Conservation (phyloP, 2,329 filamentous ascomycete genomes). For the Exophiala calicioides region DNA sequence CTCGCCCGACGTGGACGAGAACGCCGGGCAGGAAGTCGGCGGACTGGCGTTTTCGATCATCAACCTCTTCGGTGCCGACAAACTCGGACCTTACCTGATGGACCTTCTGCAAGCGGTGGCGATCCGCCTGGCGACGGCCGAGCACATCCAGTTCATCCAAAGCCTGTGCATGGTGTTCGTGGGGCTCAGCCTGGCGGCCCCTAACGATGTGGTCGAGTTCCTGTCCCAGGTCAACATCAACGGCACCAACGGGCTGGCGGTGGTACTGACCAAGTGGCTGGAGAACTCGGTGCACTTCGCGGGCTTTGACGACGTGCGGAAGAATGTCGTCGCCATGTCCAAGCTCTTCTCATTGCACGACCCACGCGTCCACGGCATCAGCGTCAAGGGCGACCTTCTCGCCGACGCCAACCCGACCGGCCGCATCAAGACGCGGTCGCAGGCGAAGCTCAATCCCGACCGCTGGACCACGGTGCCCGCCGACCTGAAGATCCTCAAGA, state of each 20-base stretch:
- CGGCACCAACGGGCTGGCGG: conserved; percentile 73
- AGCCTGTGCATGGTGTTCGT: conserved; percentile 95
- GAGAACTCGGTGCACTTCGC: conserved; percentile 97
- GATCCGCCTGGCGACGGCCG: conserved; percentile 75
- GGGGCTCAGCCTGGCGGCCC: conserved; percentile 78
- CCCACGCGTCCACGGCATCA: conserved; percentile 71
- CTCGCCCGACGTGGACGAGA: conserved; percentile 81
- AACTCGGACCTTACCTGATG: conserved; percentile 83
- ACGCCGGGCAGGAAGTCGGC: conserved; percentile 92
- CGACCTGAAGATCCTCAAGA: conserved; percentile 92
- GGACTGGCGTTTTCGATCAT: conserved; percentile 91
- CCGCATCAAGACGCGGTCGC: conserved; percentile 89
- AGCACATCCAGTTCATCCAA: conserved; percentile 88
- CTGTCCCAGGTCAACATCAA: conserved; percentile 79
- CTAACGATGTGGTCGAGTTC: conserved; percentile 89
- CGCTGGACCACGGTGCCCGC: conserved; percentile 85
- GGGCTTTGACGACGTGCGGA: conserved; percentile 95
- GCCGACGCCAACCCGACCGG: conserved; percentile 65
- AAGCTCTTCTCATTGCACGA: conserved; percentile 90
- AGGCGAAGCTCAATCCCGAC: conserved; percentile 84
- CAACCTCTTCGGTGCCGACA: conserved; percentile 89
- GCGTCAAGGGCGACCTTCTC: conserved; percentile 90
- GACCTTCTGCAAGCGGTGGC: conserved; percentile 89
- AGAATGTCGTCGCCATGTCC: conserved; percentile 92
- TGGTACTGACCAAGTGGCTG: conserved; percentile 92